Base-by-base conservation (phyloP, 2,329 filamentous ascomycete genomes). In the Colletotrichum paranaense region DNA sequence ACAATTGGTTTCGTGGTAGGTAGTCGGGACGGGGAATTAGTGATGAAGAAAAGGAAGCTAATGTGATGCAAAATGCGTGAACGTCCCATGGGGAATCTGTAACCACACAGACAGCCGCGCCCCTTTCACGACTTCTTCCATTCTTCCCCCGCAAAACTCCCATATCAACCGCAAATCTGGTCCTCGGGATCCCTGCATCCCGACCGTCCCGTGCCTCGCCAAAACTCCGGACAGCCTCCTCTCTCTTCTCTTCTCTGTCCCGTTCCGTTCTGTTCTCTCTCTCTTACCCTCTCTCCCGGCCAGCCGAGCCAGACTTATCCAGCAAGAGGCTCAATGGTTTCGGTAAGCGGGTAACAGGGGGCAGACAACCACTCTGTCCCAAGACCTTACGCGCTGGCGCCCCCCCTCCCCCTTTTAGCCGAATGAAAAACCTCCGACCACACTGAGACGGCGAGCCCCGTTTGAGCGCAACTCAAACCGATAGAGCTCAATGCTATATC, bases 391-490 rank as follows among this genome's bases (percentile, higher is more conserved):
- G 38, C 38, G 38, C 38, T 19, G 5, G 4, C 4, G 4, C 4
- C 35, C 35, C 19, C 11, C 12, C 42, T 12, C 60, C 53, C 14
- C 24, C 53, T 1, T 4, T 52, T 22, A 52, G 60, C 46, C 30
- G 22, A 35, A 49, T n/a, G 62, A 62, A 66, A 73, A 70, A 73
- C 71, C 60, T 73, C 71, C 60, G 70, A 73, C 68, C 57, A 70
- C 60, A 67, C 67, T 73, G 71, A 73, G 71, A 73, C 71, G 67
- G 56, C 56, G 49, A 73, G 19, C 71, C 60, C 67, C 67, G 67
- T 73, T 73, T 73, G 71, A 73, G 71, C 67, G 35, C 67, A 73
- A 73, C 71, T 71, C 67, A 73, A 73, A 73, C 67, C 55, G 67
- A 62, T 73, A 66, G 35, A 62, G 67, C 67, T 73, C 71, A 73